These are phyloP conservation scores for Aphanomyces cochlioides DNA, from an alignment of 352 stramenopile genomes.

Conservation along the genomic window DNA sequence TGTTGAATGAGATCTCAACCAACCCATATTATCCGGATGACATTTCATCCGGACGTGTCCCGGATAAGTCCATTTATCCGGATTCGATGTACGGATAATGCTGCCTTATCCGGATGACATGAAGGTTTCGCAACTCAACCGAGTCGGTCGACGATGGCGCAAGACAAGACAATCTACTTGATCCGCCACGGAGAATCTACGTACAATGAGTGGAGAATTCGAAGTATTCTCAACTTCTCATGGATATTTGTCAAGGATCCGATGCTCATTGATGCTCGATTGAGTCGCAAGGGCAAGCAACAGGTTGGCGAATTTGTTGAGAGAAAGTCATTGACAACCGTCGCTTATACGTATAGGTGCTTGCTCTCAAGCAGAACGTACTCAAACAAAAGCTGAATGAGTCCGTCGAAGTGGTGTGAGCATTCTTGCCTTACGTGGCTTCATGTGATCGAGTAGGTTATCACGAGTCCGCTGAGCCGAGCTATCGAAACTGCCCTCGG, in stretches of 20 bases:
- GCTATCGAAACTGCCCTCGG: conserved; percentile 75
- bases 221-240: conserved; percentile 75
- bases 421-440: too few species aligned
- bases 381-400: conserved; percentile 21
- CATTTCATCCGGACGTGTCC: too few species aligned
- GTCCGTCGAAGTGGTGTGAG: conserved; percentile 46
- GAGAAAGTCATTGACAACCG: not conserved
- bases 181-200: conserved; percentile 85
- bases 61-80: not conserved
- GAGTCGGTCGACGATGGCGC: not conserved
- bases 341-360: conserved; percentile 30
- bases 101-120: too few species aligned
- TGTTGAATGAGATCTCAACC: not conserved
- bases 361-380: conserved; percentile 56
- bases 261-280: conserved; percentile 77
- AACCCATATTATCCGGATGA: too few species aligned
- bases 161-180: conserved; percentile 72
- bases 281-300: conserved; percentile 65
- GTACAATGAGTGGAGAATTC: conserved; percentile 83
- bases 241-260: conserved; percentile 81
- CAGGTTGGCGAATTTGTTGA: conserved; percentile 41
- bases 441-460: conserved; percentile 42
- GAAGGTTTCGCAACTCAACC: too few species aligned
- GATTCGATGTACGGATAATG: not conserved
- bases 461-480: conserved; percentile 77